Conservation (phyloP, 2,329 filamentous ascomycete genomes). For the Cadophora sp. region DNA sequence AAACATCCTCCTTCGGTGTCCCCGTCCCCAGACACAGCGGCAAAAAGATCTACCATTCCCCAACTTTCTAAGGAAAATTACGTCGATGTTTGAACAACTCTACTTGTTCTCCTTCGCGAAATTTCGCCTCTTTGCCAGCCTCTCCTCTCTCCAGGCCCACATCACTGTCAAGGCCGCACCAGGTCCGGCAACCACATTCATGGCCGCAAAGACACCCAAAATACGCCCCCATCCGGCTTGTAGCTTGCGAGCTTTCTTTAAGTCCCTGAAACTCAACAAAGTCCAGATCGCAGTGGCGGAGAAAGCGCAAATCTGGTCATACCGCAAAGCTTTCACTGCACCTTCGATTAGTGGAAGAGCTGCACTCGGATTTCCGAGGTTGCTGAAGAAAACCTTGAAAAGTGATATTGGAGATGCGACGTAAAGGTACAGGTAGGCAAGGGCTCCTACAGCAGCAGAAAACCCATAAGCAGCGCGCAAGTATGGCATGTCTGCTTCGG, state of each 20-base stretch:
- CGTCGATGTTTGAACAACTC: not conserved
- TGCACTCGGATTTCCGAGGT: conserved; percentile 38
- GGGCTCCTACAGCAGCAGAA: conserved; percentile 22
- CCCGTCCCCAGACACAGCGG: no score
- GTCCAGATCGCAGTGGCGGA: conserved; percentile 44
- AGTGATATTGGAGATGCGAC: conserved; percentile 32
- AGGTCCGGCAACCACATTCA: conserved; percentile 41
- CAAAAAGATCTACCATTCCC: not conserved
- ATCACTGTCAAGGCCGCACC: conserved; percentile 42
- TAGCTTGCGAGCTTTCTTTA: conserved; percentile 45
- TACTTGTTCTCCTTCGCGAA: not conserved
- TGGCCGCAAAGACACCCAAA: conserved; percentile 29
- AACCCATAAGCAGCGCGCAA: conserved; percentile 38
- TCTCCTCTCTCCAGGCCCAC: conserved; percentile 48
- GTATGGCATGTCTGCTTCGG: conserved; percentile 39
- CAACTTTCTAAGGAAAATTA: not conserved
- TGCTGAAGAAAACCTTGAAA: conserved; percentile 38
- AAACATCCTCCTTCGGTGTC: no score
- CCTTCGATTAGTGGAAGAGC: conserved; percentile 21
- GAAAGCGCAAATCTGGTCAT: conserved; percentile 39
- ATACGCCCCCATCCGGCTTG: conserved; percentile 38
- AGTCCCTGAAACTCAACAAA: conserved; percentile 44
- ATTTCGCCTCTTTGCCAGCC: conserved; percentile 36
- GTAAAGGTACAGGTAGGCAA: conserved; percentile 33
- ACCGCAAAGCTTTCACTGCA: conserved; percentile 32